phyloP scores from a whole-genome alignment of 305 asterid genomes.

The Lippia alba region DNA sequence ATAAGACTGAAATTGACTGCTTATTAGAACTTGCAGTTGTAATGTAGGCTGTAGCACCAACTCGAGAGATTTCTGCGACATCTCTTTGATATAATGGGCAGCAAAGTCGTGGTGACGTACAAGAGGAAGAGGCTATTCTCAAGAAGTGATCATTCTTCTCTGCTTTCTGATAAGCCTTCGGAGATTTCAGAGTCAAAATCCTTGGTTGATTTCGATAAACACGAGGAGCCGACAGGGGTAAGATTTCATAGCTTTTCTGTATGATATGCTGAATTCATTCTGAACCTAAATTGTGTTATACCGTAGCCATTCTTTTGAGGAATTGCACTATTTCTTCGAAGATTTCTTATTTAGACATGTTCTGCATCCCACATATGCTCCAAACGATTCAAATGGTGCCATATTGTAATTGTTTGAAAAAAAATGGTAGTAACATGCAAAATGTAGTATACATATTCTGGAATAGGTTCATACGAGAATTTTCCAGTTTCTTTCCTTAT shows the following conservation, averaged over 20 bases:
- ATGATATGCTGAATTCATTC: slow-evolving; percentile 24
- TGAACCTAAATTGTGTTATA: slow-evolving; percentile 23
- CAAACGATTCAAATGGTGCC: too few species aligned
- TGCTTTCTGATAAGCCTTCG: slow-evolving; percentile 36
- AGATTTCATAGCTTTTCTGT: background rate
- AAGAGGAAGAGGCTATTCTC: slow-evolving; percentile 61
- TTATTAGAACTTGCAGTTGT: slow-evolving; percentile 22
- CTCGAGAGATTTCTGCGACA: slow-evolving; percentile 1
- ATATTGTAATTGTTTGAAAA: too few species aligned
- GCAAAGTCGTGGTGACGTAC: slow-evolving; percentile 69
- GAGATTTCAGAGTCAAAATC: slow-evolving; percentile 36
- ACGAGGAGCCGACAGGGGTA: slow-evolving; percentile 42
- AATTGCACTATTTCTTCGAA: slow-evolving; percentile 9
- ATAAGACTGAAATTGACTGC: background rate
- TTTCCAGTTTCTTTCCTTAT: too few species aligned
- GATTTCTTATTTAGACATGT: background rate
- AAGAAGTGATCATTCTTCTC: slow-evolving; percentile 40
- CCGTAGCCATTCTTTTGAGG: slow-evolving; percentile 33
- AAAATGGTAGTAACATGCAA: too few species aligned
- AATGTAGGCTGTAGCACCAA: slow-evolving; percentile 31
- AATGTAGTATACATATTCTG: too few species aligned
- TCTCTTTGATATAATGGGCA: slow-evolving; percentile 44
- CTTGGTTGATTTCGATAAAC: slow-evolving; percentile 32
- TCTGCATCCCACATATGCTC: too few species aligned
- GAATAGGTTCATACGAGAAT: too few species aligned